These are phyloP conservation scores for Candida endomychidarum DNA, from an alignment of 805 yeast genomes.

Conservation along the genomic window DNA sequence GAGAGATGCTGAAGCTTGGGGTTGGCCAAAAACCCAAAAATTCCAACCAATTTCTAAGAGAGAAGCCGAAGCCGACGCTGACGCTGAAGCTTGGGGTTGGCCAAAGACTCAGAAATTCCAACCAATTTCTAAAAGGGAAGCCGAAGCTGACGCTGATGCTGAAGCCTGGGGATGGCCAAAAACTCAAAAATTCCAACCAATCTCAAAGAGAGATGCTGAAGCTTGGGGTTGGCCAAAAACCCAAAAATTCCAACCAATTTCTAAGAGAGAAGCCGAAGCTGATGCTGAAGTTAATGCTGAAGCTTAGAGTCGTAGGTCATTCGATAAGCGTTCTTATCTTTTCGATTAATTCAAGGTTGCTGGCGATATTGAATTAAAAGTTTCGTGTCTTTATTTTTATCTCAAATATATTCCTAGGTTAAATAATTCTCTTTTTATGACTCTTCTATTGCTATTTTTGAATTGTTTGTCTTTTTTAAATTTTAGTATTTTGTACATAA, in stretches of 20 bases:
- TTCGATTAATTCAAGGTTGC: background rate
- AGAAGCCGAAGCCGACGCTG: slow-evolving; percentile 11
- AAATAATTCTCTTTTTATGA: background rate
- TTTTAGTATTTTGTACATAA: too few species aligned
- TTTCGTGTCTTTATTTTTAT: background rate
- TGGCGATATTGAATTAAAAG: background rate
- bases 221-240: slow-evolving; percentile 11
- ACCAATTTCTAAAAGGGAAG: slow-evolving; percentile 13
- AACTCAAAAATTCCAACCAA: slow-evolving; percentile 14
- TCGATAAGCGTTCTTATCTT: slow-evolving; percentile 10
- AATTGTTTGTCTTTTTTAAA: too few species aligned
- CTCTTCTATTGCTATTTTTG: too few species aligned
- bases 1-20: slow-evolving; percentile 17
- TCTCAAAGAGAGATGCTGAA: slow-evolving; percentile 14
- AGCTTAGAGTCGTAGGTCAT: slow-evolving; percentile 9
- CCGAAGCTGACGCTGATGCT: slow-evolving; percentile 12
- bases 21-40: slow-evolving; percentile 10
- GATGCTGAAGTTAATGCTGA: slow-evolving; percentile 21
- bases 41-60: slow-evolving; percentile 14
- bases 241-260: slow-evolving; percentile 14
- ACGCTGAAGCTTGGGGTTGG: slow-evolving; percentile 11
- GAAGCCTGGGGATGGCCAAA: slow-evolving; percentile 16
- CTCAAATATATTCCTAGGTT: background rate
- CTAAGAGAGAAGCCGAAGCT: slow-evolving; percentile 10
- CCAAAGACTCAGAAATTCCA: slow-evolving; percentile 11